Evolutionary conservation across 2,329 filamentous ascomycete genomes (phyloP), one percentile per base, ranked within the genome.

Genomic region (Penicillium freii): DNA sequence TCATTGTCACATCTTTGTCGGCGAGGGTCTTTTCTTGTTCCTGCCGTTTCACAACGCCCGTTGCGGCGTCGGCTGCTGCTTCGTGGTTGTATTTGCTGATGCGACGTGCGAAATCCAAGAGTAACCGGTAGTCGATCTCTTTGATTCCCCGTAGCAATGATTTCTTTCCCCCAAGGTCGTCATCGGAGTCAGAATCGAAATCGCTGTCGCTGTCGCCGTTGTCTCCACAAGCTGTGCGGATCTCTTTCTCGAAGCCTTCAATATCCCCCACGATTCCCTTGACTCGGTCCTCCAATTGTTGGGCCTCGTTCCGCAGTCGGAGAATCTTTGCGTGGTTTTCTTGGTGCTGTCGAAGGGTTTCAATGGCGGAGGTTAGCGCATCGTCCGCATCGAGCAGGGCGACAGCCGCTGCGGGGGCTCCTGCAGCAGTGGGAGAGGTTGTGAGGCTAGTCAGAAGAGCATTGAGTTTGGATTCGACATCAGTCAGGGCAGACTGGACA

Each of bases 11-110:
- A 54, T 75, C 73, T 38, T 65, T 65, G 5, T 68, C 66, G 6
- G 56, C 57, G 7, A 54, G 39, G 59, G 60, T n/a, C 10, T 33
- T 27, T 11, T 54, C 58, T 56, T 58, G 56, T 44, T 55, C 60
- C 50, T 66, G 58, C 43, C 56, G 59, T 45, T 59, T 66, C 11
- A 44, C 63, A 11, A 58, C 59, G 19, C 72, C 70, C 2, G 67
- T 69, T 19, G 73, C 71, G 11, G 75, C 77, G 63, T 78, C 77
- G 11, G 74, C 71, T 29, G 76, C 76, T 0, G 77, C 78, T 54
- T 76, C 69, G 19, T 73, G 71, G 53, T 80, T 79, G 58, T 79
- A 78, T 63, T 77, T 78, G 68, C 77, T 78, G 45, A 80, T 79
- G 21, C 77, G 68, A 5, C 77, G 72, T 4, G 78, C 77, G 51